phyloP scores from a whole-genome alignment of 1,284 basidiomycete species.

The Taiwanofungus camphoratus region DNA sequence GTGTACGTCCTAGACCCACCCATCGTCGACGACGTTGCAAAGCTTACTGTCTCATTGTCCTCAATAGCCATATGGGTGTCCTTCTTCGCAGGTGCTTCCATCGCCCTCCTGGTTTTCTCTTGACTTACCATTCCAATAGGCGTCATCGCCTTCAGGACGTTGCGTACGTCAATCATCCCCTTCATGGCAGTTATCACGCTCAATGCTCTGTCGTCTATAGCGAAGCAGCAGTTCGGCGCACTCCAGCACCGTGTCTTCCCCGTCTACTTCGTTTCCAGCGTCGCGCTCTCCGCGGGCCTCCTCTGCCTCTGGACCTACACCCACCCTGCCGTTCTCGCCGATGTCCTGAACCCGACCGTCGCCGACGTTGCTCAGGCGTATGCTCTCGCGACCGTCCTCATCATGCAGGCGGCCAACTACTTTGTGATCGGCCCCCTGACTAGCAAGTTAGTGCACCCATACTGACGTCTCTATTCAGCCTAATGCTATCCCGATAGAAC shows the following conservation, averaged over 20 bases:
- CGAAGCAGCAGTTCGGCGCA: slow-evolving; percentile 69
- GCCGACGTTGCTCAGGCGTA: slow-evolving; percentile 73
- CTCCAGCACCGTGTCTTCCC: slow-evolving; percentile 75
- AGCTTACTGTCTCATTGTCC: not conserved
- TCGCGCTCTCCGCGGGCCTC: slow-evolving; percentile 49
- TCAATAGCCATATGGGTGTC: slow-evolving; percentile 55
- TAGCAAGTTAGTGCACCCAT: slow-evolving; percentile 45
- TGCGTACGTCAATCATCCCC: slow-evolving; percentile 38
- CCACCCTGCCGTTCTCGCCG: slow-evolving; percentile 56
- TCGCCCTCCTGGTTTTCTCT: slow-evolving; percentile 7
- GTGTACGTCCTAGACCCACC: slow-evolving; percentile 40
- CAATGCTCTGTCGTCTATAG: slow-evolving; percentile 25
- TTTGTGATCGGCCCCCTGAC: slow-evolving; percentile 61
- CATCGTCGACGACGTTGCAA: not conserved
- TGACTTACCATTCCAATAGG: slow-evolving; percentile 29
- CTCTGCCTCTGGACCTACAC: slow-evolving; percentile 57
- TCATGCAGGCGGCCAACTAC: slow-evolving; percentile 51
- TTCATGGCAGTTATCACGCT: not conserved
- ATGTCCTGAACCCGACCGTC: slow-evolving; percentile 40
- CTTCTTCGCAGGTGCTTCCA: slow-evolving; percentile 52
- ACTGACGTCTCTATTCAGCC: not conserved
- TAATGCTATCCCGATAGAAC: slow-evolving; percentile 35
- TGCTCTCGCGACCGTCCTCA: slow-evolving; percentile 44
- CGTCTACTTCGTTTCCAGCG: slow-evolving; percentile 65
- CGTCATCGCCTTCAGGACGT: slow-evolving; percentile 49